Evolutionary conservation across 2,329 filamentous ascomycete genomes (phyloP), one percentile per base, ranked within the genome.

Genomic region (Epichloe baconii): DNA sequence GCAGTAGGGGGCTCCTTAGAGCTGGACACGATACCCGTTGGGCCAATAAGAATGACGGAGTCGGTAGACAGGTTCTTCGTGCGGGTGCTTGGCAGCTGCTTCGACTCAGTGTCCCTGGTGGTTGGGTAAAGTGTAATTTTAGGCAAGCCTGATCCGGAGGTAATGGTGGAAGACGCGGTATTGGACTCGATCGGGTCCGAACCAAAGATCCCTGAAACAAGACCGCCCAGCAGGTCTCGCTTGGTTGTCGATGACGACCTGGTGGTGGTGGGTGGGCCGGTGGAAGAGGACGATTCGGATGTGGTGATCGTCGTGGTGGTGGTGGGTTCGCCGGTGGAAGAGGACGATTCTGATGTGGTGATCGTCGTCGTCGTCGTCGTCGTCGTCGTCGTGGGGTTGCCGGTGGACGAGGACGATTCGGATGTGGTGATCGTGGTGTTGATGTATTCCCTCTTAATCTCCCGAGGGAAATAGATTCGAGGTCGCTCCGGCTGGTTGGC

Each of bases 401-500:
- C 51, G 6, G 50, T 49, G 3, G 56, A 47, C 14, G 55, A 48
- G 19, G 57, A 55, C 43, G 63, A 52, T 23, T 53, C 44, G 31
- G 58, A 50, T 48, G 61, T 61, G 41, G 68, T 68, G 54, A 63
- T 61, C n/a, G 71, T 73, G 14, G 61, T 63, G 59, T 77, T 76
- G 54, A 59, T 58, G 49, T 72, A 68, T 53, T 75, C 68, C 50
- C 77, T 71, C 66, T 75, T 80, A 58, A 81, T 68, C 43, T 78
- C 70, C 51, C 74, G 70, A 12, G 78, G 78, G 55, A 76, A 80
- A 62, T 80, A 81, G 59, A 79, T 77, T 60, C 70, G 73, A 17
- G 77, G 76, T 54, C 68, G 66, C 36, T 72, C 65, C 38, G 63
- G 58, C 50, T 73, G 68, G 21, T 72, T 40, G 3, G 53, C 74